phyloP scores from a whole-genome alignment of 2,329 filamentous ascomycete species.

The Nigrospora sphaerica region DNA sequence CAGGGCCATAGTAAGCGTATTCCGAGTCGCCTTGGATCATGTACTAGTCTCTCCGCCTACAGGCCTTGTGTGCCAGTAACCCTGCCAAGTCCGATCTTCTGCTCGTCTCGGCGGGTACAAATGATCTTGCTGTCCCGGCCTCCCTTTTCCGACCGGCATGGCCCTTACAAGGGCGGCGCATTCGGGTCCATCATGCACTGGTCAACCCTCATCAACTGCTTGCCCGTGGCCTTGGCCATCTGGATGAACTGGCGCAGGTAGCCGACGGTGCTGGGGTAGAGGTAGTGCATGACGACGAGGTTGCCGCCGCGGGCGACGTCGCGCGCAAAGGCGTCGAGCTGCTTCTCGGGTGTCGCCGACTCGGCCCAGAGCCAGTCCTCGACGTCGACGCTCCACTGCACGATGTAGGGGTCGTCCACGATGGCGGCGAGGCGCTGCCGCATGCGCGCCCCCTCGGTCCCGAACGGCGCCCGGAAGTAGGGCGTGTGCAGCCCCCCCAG shows the following conservation, averaged over 20 bases:
- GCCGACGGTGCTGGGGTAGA: slow-evolving; percentile 55
- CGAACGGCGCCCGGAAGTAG: slow-evolving; percentile 65
- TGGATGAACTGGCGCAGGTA: slow-evolving; percentile 60
- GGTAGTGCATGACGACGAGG: slow-evolving; percentile 62
- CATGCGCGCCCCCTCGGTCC: slow-evolving; percentile 59
- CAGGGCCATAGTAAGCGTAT: no score
- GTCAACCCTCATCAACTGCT: slow-evolving; percentile 59
- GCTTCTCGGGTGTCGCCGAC: slow-evolving; percentile 55
- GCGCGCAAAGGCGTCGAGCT: slow-evolving; percentile 57
- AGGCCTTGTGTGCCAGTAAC: no score
- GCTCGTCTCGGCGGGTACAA: no score
- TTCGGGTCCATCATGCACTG: slow-evolving; percentile 59
- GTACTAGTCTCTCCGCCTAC: no score
- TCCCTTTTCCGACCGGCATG: no score
- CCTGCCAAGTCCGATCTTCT: no score
- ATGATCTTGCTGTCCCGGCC: no score
- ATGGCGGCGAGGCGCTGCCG: slow-evolving; percentile 52
- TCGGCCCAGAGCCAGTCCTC: slow-evolving; percentile 65
- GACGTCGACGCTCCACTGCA: slow-evolving; percentile 64
- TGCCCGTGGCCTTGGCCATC: slow-evolving; percentile 55
- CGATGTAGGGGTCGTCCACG: slow-evolving; percentile 47
- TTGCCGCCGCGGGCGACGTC: slow-evolving; percentile 55
- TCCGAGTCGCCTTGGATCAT: no score
- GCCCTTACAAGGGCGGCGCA: slow-evolving; percentile 28
- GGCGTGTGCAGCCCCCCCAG: slow-evolving; percentile 25